Percentiles rank a stretch among this genome's conserved stretches.
Evolutionary conservation across 2,329 filamentous ascomycete genomes (phyloP).

Genomic region (Dendryphion nanum): DNA sequence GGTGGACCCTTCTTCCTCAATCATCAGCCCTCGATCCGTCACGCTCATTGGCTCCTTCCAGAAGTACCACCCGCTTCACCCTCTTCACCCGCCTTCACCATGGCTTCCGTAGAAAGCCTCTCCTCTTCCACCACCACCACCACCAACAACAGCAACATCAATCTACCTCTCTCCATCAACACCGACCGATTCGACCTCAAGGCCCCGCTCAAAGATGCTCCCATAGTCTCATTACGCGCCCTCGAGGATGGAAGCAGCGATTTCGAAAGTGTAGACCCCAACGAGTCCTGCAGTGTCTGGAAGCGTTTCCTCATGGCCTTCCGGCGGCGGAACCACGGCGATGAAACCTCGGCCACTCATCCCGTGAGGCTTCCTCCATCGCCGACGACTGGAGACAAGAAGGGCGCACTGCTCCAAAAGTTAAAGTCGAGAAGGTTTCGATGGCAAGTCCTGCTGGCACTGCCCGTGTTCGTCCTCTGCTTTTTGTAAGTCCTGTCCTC

Average conservation of each 20-base stretch:
- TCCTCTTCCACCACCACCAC: too few species aligned
- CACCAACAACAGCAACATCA: too few species aligned
- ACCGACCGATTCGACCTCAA: too few species aligned
- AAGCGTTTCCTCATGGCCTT: slow-evolving; percentile 25
- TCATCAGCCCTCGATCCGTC: too few species aligned
- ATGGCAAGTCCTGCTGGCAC: too few species aligned
- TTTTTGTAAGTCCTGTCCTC: slow-evolving; percentile 30
- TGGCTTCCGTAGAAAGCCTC: too few species aligned
- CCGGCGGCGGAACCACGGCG: slow-evolving; percentile 19
- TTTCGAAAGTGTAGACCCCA: slow-evolving; percentile 14
- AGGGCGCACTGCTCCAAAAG: slow-evolving; percentile 7
- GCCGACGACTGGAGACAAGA: slow-evolving; percentile 18
- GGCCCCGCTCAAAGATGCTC: slow-evolving; percentile 8
- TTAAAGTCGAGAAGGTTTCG: slow-evolving; percentile 13
- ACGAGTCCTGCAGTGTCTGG: slow-evolving; percentile 16
- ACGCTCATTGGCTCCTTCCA: too few species aligned
- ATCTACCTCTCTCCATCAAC: too few species aligned
- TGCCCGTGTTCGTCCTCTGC: slow-evolving; percentile 21
- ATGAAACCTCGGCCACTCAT: slow-evolving; percentile 9
- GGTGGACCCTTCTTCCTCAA: too few species aligned
- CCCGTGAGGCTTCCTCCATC: slow-evolving; percentile 12
- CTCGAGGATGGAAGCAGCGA: slow-evolving; percentile 26
- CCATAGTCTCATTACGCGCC: slow-evolving; percentile 15
- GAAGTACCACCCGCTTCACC: too few species aligned
- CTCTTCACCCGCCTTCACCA: too few species aligned